Base-by-base conservation (phyloP, 345 rosid species). In the Linum tenue region DNA sequence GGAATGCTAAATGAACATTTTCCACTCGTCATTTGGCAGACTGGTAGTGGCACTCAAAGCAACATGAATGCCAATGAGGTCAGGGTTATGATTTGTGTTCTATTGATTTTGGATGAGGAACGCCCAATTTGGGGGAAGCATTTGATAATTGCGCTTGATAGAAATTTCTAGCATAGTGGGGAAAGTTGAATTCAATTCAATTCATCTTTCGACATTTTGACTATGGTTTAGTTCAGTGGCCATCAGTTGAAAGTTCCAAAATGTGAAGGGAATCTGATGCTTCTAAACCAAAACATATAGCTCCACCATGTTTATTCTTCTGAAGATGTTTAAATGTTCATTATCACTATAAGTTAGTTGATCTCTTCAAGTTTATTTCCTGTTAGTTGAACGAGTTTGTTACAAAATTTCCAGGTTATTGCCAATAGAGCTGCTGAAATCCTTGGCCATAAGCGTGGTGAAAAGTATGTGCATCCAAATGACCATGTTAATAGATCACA, bases 61-160 rank as follows among this genome's bases (percentile, higher is more conserved):
- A 94, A 94, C 76, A 94, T 94, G 99, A 94, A 94, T 72, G 99
- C 99, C 62, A 94, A 94, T 71, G 99, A 94, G 97, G 98, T 92
- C 38, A 55, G 60, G 31, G 50, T 43, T 43, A 43, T 43, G 50
- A 43, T 43, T 5, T 43, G 50, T 43, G 50, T 2, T 43, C 0
- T 43, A 43, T 43, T 43, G 3, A 43, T 4, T 43, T 7, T 43
- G 50, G 50, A 43, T 7, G 9, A 5, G 50, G 10, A 43, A 43
- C 10, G 50, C 8, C 22, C 31, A 22, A 22, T 22, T 22, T 22
- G 1, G 31, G 31, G 31, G 31, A 22, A 22, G 31, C 31, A 22
- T 22, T 22, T 22, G 31, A 22, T 22, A 22, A 22, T 22, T 22
- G 31, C 31, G 31, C 31, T 22, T 22, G 31, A 22, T 22, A 22